A percentile compares a stretch with the other conserved stretches of the same genome.
Evolutionary conservation across 805 yeast genomes (phyloP).

Genomic region (Metschnikowia reukaufii): DNA sequence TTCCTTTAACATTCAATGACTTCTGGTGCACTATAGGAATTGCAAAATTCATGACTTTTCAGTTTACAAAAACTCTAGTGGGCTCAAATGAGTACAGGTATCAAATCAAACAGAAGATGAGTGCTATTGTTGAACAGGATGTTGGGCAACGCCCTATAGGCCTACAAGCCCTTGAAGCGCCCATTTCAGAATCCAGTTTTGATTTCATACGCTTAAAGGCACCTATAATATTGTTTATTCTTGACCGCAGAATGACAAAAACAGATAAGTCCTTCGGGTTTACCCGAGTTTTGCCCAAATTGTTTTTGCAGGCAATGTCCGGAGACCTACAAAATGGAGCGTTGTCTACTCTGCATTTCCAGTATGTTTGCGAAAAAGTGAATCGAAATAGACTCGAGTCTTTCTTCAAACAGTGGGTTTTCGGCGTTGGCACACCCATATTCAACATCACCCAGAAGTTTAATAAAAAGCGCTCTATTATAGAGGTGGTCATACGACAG

Average conservation of each 20-base stretch:
- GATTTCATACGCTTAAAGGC: conserved; percentile 75
- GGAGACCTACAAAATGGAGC: conserved; percentile 82
- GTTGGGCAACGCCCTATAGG: conserved; percentile 82
- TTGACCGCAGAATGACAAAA: conserved; percentile 92
- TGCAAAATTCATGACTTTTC: conserved; percentile 76
- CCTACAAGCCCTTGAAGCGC: conserved; percentile 61
- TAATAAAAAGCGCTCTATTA: conserved; percentile 88
- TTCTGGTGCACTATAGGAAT: conserved; percentile 90
- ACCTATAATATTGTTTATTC: conserved; percentile 77
- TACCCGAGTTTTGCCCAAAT: conserved; percentile 85
- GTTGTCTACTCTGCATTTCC: conserved; percentile 80
- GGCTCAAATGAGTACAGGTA: conserved; percentile 83
- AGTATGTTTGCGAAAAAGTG: conserved; percentile 91
- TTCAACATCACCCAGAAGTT: conserved; percentile 88
- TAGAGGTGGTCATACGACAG: conserved; percentile 93
- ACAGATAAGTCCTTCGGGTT: conserved; percentile 93
- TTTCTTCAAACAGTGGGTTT: conserved; percentile 93
- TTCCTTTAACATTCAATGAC: conserved; percentile 76
- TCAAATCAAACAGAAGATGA: conserved; percentile 62
- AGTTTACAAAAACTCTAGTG: conserved; percentile 66
- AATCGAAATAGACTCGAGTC: conserved; percentile 78
- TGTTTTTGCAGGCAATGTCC: conserved; percentile 92
- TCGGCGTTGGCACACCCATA: conserved; percentile 83
- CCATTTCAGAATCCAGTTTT: conserved; percentile 60
- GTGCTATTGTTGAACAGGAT: conserved; percentile 69